Evolutionary conservation across 495 filamentous ascomycete genomes (phyloP).

Genomic region (Letharia columbiana): DNA sequence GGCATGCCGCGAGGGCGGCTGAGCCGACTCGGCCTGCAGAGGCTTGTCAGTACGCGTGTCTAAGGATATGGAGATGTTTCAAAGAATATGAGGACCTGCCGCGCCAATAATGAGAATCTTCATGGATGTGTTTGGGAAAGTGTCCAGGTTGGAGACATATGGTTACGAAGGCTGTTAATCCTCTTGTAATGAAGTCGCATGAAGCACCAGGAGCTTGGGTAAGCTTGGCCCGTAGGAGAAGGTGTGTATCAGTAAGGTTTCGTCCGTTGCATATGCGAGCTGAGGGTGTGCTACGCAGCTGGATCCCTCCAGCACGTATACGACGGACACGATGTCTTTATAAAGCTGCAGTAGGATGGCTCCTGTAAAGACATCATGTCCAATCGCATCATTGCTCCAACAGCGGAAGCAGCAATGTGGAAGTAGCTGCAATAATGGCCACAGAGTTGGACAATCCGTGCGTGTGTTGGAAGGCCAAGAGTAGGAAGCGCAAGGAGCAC

Average conservation of each 20-base stretch:
- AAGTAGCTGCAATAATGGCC: background rate
- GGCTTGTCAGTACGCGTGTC: background rate
- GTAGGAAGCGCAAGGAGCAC: background rate
- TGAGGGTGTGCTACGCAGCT: background rate
- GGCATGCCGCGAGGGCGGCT: constrained; percentile 21
- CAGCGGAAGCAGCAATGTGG: background rate
- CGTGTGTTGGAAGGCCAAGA: background rate
- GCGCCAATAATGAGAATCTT: constrained; percentile 21
- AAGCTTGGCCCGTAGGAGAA: background rate
- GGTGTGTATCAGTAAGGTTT: background rate
- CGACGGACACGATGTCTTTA: constrained; percentile 2
- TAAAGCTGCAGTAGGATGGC: background rate
- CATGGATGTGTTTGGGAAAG: constrained; percentile 7
- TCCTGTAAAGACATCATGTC: background rate
- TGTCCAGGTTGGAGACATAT: background rate
- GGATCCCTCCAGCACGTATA: background rate
- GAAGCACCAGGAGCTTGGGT: background rate
- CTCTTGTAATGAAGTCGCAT: background rate
- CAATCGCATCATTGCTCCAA: constrained; percentile 1
- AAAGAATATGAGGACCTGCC: constrained; percentile 2
- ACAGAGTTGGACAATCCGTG: background rate
- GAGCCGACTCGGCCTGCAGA: constrained; percentile 20
- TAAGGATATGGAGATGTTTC: too few species aligned
- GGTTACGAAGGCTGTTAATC: background rate
- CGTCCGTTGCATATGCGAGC: background rate